A percentile compares a stretch with the other conserved stretches of the same genome.
Evolutionary conservation across 2,329 filamentous ascomycete genomes (phyloP).

Genomic region (Aspergillus alliaceus): DNA sequence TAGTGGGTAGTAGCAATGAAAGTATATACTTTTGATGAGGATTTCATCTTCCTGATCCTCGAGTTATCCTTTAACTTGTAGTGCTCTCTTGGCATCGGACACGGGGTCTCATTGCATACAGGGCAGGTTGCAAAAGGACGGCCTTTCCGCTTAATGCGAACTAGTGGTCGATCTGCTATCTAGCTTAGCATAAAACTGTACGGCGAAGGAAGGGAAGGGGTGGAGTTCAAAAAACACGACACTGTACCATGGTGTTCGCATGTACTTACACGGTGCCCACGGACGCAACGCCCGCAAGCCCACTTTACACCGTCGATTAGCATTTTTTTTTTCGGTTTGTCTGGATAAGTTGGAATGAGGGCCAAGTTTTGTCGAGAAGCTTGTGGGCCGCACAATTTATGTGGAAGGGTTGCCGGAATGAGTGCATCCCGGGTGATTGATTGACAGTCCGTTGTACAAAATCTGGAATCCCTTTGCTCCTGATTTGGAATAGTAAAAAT

Average conservation of each 20-base stretch:
- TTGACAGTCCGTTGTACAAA: background rate
- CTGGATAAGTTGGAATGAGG: background rate
- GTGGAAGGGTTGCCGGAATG: background rate
- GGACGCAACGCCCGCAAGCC: background rate
- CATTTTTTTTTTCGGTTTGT: background rate
- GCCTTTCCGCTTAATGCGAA: background rate
- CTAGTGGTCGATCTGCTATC: background rate
- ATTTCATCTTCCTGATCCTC: background rate
- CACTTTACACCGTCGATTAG: background rate
- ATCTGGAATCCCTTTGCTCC: background rate
- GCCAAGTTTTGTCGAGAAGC: background rate
- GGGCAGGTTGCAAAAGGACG: background rate
- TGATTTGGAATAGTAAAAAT: background rate
- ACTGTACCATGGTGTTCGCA: background rate
- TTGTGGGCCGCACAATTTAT: background rate
- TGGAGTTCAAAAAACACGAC: background rate
- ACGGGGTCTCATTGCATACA: background rate
- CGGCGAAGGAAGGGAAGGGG: background rate
- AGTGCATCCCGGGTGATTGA: background rate
- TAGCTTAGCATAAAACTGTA: background rate
- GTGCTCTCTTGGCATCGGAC: background rate
- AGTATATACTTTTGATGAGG: background rate
- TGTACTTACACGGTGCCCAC: background rate
- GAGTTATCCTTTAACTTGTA: background rate
- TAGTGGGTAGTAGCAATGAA: no score